Conservation (phyloP, 176 grass and related monocot species). For the Areca catechu region DNA sequence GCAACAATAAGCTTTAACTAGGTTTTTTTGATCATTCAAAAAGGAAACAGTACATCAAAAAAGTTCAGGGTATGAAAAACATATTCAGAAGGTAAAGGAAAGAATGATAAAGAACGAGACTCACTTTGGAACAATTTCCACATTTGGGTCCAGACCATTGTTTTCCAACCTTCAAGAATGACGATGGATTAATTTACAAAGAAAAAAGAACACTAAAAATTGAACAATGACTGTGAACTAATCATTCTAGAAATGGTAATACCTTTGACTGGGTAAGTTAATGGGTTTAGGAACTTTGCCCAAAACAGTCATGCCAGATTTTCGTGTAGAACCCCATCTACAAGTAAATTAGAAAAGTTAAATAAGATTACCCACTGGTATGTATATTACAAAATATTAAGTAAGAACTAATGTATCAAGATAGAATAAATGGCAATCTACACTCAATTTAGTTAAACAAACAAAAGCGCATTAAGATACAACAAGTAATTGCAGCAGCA, state of each 20-base stretch:
- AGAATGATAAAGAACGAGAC: constrained; percentile 21
- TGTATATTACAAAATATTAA: background rate
- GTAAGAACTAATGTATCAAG: background rate
- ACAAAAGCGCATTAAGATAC: too few relatives aligned
- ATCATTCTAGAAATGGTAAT: constrained; percentile 12
- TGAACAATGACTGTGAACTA: background rate
- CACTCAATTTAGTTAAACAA: too few relatives aligned
- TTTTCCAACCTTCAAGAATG: constrained; percentile 89
- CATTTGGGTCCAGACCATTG: constrained; percentile 80
- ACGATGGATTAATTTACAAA: constrained; percentile 25
- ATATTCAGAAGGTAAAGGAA: background rate
- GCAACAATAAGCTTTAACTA: too few relatives aligned
- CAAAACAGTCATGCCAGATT: constrained; percentile 97
- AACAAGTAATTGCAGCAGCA: too few relatives aligned
- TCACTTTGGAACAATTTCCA: constrained; percentile 99
- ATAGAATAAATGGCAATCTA: too few relatives aligned
- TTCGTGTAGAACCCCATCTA: constrained; percentile 81
- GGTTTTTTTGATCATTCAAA: too few relatives aligned
- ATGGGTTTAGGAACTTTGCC: constrained; percentile 98
- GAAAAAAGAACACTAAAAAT: background rate
- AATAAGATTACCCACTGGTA: background rate
- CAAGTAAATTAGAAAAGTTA: background rate
- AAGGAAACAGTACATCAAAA: too few relatives aligned
- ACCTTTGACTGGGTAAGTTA: constrained; percentile 97
- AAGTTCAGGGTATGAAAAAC: too few relatives aligned